Percentiles rank a stretch among this genome's conserved stretches.
These are phyloP conservation scores for Pichia norvegensis DNA, from an alignment of 1,139 yeast genomes.

Conservation along the genomic window DNA sequence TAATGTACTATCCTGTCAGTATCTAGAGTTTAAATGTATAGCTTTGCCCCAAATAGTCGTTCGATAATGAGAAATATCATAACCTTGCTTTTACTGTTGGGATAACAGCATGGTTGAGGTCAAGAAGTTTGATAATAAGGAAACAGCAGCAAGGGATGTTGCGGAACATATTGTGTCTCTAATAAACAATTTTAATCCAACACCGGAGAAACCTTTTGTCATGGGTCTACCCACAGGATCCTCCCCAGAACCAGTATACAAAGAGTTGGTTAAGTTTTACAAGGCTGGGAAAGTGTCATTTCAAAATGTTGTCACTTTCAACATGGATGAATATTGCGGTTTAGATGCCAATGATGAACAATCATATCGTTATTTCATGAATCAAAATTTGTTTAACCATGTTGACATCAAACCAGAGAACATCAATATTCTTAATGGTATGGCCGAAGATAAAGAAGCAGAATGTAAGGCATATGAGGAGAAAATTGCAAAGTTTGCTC, in stretches of 20 bases:
- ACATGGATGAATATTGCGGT: conserved; percentile 57
- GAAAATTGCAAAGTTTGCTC: conserved; percentile 43
- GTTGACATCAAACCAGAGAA: conserved; percentile 49
- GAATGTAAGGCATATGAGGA: conserved; percentile 49
- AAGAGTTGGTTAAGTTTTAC: conserved; percentile 40
- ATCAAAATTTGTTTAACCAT: conserved; percentile 50
- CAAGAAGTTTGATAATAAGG: conserved; percentile 14
- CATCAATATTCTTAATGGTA: conserved; percentile 51
- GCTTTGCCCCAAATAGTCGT: neutral
- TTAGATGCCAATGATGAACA: conserved; percentile 43
- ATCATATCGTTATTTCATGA: conserved; percentile 57
- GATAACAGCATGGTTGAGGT: conserved; percentile 3
- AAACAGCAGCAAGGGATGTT: conserved; percentile 43
- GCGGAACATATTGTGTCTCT: conserved; percentile 41
- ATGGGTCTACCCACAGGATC: conserved; percentile 62
- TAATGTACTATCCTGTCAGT: too few species aligned
- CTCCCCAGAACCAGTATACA: conserved; percentile 54
- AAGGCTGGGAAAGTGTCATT: conserved; percentile 40
- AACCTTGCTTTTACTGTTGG: too few species aligned
- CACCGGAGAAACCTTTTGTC: conserved; percentile 45
- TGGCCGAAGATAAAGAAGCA: conserved; percentile 37
- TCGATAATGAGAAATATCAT: too few species aligned
- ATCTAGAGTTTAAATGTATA: neutral
- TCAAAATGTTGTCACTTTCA: conserved; percentile 51
- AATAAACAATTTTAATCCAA: conserved; percentile 42